Evolutionary conservation across 2,329 filamentous ascomycete genomes (phyloP).

Genomic region (Thermomyces lanuginosus): DNA sequence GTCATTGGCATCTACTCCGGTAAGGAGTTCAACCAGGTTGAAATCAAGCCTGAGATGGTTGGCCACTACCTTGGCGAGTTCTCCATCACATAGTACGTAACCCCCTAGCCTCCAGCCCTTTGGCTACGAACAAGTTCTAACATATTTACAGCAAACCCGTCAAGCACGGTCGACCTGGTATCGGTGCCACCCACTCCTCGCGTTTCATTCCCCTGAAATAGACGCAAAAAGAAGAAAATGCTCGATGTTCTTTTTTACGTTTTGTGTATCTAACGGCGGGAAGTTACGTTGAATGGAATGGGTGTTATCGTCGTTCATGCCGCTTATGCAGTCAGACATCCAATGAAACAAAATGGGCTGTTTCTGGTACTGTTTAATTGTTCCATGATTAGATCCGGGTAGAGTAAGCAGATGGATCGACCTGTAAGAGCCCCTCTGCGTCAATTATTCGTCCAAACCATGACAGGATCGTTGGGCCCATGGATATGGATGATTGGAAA

Average conservation of each 20-base stretch:
- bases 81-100: constrained; percentile 96
- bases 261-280: constrained; percentile 7
- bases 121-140: constrained; percentile 29
- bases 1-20: constrained; percentile 99
- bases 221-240: constrained; percentile 20
- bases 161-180: constrained; percentile 99
- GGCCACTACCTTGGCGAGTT: constrained; percentile 99
- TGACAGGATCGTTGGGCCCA: too few relatives aligned
- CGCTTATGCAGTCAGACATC: too few relatives aligned
- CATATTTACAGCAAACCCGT: constrained; percentile 68
- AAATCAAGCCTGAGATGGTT: constrained; percentile 99
- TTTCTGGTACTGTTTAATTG: too few relatives aligned
- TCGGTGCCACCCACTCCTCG: constrained; percentile 99
- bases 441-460: too few relatives aligned
- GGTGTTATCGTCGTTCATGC: not conserved
- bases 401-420: too few relatives aligned
- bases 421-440: too few relatives aligned
- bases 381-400: constrained; percentile 2
- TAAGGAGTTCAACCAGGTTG: constrained; percentile 99
- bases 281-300: constrained; percentile 6
- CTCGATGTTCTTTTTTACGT: constrained; percentile 5
- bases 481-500: too few relatives aligned
- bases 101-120: not conserved
- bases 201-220: constrained; percentile 99
- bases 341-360: too few relatives aligned